phyloP scores from a whole-genome alignment of 2,329 filamentous ascomycete species.

The Thielaviopsis cerberus region DNA sequence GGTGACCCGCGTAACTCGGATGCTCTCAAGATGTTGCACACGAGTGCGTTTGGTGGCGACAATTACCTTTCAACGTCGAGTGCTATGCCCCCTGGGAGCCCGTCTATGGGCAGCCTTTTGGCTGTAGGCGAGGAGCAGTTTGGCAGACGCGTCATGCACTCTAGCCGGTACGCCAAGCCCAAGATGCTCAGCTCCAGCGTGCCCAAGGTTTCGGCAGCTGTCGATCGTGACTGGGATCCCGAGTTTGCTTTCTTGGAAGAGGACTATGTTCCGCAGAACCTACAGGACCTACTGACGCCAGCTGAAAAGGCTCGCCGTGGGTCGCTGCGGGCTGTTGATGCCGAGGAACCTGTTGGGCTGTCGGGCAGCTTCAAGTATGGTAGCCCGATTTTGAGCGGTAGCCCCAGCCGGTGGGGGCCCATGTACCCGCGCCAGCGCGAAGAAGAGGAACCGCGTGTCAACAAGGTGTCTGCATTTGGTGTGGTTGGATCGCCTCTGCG shows the following conservation, averaged over 20 bases:
- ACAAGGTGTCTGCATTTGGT: slow-evolving; percentile 37
- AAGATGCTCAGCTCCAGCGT: slow-evolving; percentile 49
- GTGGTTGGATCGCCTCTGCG: slow-evolving; percentile 48
- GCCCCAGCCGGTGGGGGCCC: slow-evolving; percentile 42
- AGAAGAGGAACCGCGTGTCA: slow-evolving; percentile 24
- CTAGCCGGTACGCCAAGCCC: slow-evolving; percentile 49
- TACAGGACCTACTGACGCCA: slow-evolving; percentile 47
- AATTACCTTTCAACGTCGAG: slow-evolving; percentile 37
- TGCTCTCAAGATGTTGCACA: slow-evolving; percentile 44
- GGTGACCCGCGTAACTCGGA: slow-evolving; percentile 44
- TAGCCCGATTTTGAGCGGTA: slow-evolving; percentile 36
- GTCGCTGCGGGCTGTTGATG: slow-evolving; percentile 37
- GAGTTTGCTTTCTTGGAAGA: slow-evolving; percentile 66
- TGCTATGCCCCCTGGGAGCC: slow-evolving; percentile 23
- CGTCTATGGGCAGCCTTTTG: slow-evolving; percentile 28
- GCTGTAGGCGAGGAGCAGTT: slow-evolving; percentile 36
- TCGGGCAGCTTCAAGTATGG: slow-evolving; percentile 39
- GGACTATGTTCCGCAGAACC: slow-evolving; percentile 61
- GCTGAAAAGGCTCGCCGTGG: slow-evolving; percentile 48
- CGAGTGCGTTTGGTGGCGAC: slow-evolving; percentile 42
- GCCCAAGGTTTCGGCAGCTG: slow-evolving; percentile 39
- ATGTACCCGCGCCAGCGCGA: slow-evolving; percentile 43
- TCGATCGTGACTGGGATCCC: slow-evolving; percentile 44
- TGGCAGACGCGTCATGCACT: slow-evolving; percentile 53
- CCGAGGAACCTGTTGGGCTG: slow-evolving; percentile 24